Percentiles rank a stretch among this genome's conserved stretches.
These are phyloP conservation scores for Curvularia lunata DNA, from an alignment of 2,329 filamentous ascomycete genomes.

Conservation along the genomic window DNA sequence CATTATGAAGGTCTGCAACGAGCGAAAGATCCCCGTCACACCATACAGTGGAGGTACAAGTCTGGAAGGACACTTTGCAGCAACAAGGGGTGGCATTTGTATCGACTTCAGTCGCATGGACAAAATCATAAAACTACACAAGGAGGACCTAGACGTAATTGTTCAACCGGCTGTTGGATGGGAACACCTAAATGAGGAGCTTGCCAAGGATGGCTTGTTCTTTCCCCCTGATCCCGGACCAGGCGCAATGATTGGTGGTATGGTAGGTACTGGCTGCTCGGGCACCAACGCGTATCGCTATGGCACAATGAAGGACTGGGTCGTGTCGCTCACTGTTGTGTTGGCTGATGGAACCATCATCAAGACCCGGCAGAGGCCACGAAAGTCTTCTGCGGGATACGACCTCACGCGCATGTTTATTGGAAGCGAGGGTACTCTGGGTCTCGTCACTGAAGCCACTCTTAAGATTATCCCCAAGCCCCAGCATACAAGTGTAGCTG, in stretches of 20 bases:
- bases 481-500: constrained; percentile 79
- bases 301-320: constrained; percentile 95
- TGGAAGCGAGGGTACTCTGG: constrained; percentile 89
- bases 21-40: constrained; percentile 80
- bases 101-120: constrained; percentile 89
- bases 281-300: constrained; percentile 93
- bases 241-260: constrained; percentile 89
- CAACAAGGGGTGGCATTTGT: constrained; percentile 81
- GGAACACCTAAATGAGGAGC: constrained; percentile 81
- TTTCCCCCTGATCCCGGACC: constrained; percentile 92
- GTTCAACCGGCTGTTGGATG: constrained; percentile 75
- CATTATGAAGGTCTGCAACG: constrained; percentile 88
- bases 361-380: constrained; percentile 84
- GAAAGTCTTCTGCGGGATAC: constrained; percentile 91
- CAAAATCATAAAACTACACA: constrained; percentile 76
- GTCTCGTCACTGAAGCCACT: constrained; percentile 88
- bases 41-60: constrained; percentile 88
- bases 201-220: constrained; percentile 76
- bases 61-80: constrained; percentile 85
- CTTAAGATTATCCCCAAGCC: constrained; percentile 85
- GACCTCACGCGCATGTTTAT: constrained; percentile 90
- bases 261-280: constrained; percentile 77
- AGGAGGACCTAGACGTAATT: constrained; percentile 67
- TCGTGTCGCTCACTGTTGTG: constrained; percentile 83
- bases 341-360: constrained; percentile 89